These are phyloP conservation scores for Candida silvicultrix DNA, from an alignment of 805 yeast species.

Conservation along the genomic window DNA sequence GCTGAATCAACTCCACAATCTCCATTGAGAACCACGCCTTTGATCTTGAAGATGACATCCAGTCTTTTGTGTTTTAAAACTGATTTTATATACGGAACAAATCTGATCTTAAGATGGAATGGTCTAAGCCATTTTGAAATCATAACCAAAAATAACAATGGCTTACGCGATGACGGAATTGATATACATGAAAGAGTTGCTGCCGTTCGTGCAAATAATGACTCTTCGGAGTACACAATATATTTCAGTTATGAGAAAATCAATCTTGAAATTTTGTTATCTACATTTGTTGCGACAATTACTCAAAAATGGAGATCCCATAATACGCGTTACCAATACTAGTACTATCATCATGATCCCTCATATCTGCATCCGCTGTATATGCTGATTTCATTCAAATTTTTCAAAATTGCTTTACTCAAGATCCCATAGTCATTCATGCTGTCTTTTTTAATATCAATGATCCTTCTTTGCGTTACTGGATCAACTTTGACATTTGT, in stretches of 20 bases:
- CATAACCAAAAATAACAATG: slow-evolving; percentile 3
- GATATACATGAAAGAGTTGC: slow-evolving; percentile 15
- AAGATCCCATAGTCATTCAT: slow-evolving; percentile 15
- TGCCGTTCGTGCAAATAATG: slow-evolving; percentile 9
- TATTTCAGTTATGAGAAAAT: slow-evolving; percentile 16
- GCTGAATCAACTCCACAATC: slow-evolving; percentile 3
- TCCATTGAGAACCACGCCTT: slow-evolving; percentile 16
- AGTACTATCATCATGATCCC: background rate
- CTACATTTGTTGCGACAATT: slow-evolving; percentile 15
- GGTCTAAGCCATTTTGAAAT: slow-evolving; percentile 17
- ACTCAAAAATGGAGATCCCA: background rate
- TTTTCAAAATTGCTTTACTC: slow-evolving; percentile 11
- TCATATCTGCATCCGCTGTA: slow-evolving; percentile 15
- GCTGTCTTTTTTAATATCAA: slow-evolving; percentile 14
- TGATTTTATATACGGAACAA: slow-evolving; percentile 14
- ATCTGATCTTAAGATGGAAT: slow-evolving; percentile 15
- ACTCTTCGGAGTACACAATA: slow-evolving; percentile 6
- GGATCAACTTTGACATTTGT: slow-evolving; percentile 12
- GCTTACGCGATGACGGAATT: slow-evolving; percentile 1
- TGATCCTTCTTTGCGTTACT: slow-evolving; percentile 14
- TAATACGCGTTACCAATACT: too few species aligned
- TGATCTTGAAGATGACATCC: slow-evolving; percentile 9
- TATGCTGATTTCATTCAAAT: slow-evolving; percentile 8
- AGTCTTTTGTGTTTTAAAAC: background rate
- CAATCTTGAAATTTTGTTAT: slow-evolving; percentile 18